Percentiles rank a stretch among this genome's conserved stretches.
phyloP scores from a whole-genome alignment of 2,329 filamentous ascomycete species.

The Aspergillaceae sp. region DNA sequence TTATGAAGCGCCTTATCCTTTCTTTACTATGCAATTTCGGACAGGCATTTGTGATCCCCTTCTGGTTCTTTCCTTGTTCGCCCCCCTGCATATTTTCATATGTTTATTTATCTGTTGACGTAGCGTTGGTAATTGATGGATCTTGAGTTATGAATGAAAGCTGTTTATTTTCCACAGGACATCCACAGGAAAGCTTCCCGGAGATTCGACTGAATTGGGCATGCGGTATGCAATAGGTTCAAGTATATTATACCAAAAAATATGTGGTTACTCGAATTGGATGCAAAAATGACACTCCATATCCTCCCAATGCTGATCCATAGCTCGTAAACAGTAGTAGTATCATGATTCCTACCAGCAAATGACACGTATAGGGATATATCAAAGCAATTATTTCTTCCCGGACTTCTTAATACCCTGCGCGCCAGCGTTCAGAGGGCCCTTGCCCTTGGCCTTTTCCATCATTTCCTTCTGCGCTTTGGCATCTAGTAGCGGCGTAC shows the following conservation, averaged over 20 bases:
- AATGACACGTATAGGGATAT: not conserved
- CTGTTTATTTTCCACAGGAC: too few relatives aligned
- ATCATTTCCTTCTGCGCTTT: conserved; percentile 78
- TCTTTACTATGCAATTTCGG: conserved; percentile 1
- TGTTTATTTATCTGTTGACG: conserved; percentile 1
- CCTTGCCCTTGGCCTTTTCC: conserved; percentile 77
- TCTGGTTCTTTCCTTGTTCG: not conserved
- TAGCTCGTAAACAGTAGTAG: conserved; percentile 10
- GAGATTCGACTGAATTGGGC: too few relatives aligned
- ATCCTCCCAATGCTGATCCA: conserved; percentile 8
- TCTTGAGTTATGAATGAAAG: not conserved
- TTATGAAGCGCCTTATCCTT: not conserved
- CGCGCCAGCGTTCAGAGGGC: conserved; percentile 70
- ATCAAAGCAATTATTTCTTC: conserved; percentile 63
- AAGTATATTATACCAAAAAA: conserved; percentile 3
- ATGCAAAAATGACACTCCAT: conserved; percentile 9
- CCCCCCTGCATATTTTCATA: not conserved
- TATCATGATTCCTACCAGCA: conserved; percentile 8
- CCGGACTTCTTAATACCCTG: conserved; percentile 98
- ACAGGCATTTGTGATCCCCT: conserved; percentile 2
- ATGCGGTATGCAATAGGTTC: too few relatives aligned
- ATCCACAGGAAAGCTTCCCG: too few relatives aligned
- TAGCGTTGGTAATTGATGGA: not conserved
- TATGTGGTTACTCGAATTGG: not conserved
- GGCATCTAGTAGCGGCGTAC: conserved; percentile 49